These are phyloP conservation scores for Fistulifera pelliculosa DNA, from an alignment of 108 stramenopile species.

Conservation along the genomic window DNA sequence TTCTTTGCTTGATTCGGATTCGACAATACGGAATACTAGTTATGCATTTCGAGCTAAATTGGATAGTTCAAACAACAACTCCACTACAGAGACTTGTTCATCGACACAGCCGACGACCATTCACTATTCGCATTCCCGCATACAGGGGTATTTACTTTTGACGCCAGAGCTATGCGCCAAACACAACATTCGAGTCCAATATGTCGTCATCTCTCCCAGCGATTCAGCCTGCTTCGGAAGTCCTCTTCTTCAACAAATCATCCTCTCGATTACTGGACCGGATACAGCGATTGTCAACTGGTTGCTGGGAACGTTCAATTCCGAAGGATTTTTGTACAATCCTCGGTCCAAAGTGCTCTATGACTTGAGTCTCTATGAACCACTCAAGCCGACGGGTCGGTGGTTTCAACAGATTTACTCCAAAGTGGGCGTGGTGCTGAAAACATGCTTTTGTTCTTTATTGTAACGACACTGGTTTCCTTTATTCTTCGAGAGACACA, in stretches of 20 bases:
- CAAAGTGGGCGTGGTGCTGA: conserved; percentile 30
- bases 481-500: conserved; percentile 93
- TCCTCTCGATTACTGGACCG: conserved; percentile 34
- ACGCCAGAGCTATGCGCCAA: conserved; percentile 19
- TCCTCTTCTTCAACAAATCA: conserved; percentile 49
- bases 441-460: conserved; percentile 86
- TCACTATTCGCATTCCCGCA: conserved; percentile 49
- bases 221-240: conserved; percentile 71
- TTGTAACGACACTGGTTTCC: conserved; percentile 80
- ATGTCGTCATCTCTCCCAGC: conserved; percentile 33
- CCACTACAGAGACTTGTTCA: neutral
- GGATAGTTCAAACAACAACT: neutral
- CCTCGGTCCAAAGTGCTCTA: conserved; percentile 19
- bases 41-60: no score
- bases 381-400: neutral
- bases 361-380: conserved; percentile 8
- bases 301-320: conserved; percentile 35
- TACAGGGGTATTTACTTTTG: conserved; percentile 50
- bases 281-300: conserved; percentile 73
- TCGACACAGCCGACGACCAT: neutral
- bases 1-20: conserved; percentile 10
- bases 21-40: no score
- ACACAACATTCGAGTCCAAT: conserved; percentile 46
- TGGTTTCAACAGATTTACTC: conserved; percentile 8
- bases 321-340: conserved; percentile 32